Base-by-base conservation (phyloP, 371 early-diverging fungal genomes). In the Astathelohania contejeani region DNA sequence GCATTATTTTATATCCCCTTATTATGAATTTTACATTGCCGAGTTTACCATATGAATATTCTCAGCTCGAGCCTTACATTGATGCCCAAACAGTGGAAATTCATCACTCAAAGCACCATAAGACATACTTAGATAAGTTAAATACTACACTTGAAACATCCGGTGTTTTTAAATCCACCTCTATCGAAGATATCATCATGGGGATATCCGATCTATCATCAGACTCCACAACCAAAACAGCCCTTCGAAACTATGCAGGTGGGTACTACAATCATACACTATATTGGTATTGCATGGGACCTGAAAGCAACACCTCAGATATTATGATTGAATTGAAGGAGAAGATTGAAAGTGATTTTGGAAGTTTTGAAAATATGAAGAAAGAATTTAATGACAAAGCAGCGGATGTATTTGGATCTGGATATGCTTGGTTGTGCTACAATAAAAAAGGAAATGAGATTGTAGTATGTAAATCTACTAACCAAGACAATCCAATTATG, bases 201-300 rank as follows among this genome's bases (percentile, higher is more conserved):
- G 28, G 55, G n/a, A 66, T 53, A 4, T 46, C 12, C 46, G 82
- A 90, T 65, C 62, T 87, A 20, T 75, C 73, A 22, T 75, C 79
- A 45, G 79, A 82, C 56, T 78, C 86, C 16, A 76, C 80, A 23
- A 65, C 89, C 55, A 86, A 87, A 74, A 73, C 77, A 26, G 22
- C 46, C 16, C 4, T 93, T 56, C 84, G 81, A 73, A 88, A 90
- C 77, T 86, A 88, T 75, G 92, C 85, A 58, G 94, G 94, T 64
- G 92, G 93, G 6, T 91, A 92, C 70, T 83, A 88, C 78, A 94
- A 94, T 79, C 95, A 94, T 74, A 79, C 82, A 53, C 77, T 94
- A 51, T 91, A 88, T 79, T 94, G 92, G 90, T 76, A 80, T 63
- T 86, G 85, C 75, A 78, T 94, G 73, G 81, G 83, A 1, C 86